Evolutionary conservation across 2,329 filamentous ascomycete genomes (phyloP), one percentile per base, ranked within the genome.

Genomic region (Xylariaceae sp.): DNA sequence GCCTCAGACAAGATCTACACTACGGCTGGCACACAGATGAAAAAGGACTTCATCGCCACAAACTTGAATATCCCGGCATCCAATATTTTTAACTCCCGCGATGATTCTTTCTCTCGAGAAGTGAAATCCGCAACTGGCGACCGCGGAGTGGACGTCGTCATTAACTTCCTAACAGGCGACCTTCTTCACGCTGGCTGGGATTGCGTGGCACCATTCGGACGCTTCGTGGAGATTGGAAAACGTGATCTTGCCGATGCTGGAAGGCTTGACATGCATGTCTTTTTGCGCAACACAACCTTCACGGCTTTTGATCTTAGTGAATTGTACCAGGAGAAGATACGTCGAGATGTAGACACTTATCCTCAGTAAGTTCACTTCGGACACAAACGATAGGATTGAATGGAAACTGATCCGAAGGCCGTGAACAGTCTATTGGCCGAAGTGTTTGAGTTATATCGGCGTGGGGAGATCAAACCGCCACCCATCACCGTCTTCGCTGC

Each of bases 111-210:
- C 36, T 62, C 59, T 0, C 50, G 54, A 6, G 62, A 51, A 0
- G 59, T 72, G 18, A 54, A 55, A 28, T 34, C 3, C 63, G 42
- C 34, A 9, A 60, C 70, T 1, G 43, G 53, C 3, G 64, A 65
- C 3, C 55, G 59, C 12, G 72, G 72, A 7, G 69, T 72, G 69
- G 69, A 75, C 42, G 63, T 75, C 1, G 57, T 74, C 1, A 49
- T 75, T 14, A 74, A 77, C 60, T 75, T 72, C 0, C 64, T 78
- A 0, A 60, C 70, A 2, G 75, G 75, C 0, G 74, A 77, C 14
- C 60, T 56, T 1, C 48, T 64, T 53, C 60, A 63, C 16, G 55
- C 47, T 1, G 56, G 67, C 1, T 73, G 68, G 36, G 28, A 34
- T 3, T 48, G 47, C 19, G 14, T 48, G 7, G 39, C 47, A 7